These are phyloP conservation scores for Ustilago lituana DNA, from an alignment of 1,284 basidiomycete species.

Conservation along the genomic window DNA sequence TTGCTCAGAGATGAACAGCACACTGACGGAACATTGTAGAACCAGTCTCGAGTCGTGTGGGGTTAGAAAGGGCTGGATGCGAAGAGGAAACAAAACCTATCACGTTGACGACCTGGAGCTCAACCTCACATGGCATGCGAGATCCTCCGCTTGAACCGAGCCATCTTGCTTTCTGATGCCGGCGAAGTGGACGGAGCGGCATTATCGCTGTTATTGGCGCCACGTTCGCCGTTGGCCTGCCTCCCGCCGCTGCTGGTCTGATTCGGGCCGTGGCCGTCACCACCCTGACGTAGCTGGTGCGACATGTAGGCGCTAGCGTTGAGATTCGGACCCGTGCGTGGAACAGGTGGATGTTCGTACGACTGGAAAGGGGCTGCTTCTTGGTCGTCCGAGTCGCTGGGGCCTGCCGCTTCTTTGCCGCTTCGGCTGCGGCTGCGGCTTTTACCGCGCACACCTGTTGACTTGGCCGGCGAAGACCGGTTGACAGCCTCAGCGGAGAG, in stretches of 20 bases:
- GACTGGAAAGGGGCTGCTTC: conserved; percentile 30
- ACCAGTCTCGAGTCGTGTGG: no score
- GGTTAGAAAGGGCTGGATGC: no score
- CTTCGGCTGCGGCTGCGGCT: conserved; percentile 32
- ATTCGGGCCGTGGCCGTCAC: conserved; percentile 1
- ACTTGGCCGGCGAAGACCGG: conserved; percentile 8
- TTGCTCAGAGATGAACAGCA: no score
- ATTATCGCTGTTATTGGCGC: not conserved
- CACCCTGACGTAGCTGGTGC: conserved; percentile 22
- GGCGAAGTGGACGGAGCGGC: conserved; percentile 14
- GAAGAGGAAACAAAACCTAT: not conserved
- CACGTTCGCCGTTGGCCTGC: conserved; percentile 8
- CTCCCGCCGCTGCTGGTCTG: conserved; percentile 7
- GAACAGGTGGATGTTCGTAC: conserved; percentile 22
- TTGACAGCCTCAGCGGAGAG: not conserved
- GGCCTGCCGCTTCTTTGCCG: conserved; percentile 15
- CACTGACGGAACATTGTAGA: no score
- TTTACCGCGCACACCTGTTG: conserved; percentile 8
- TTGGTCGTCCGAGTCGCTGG: conserved; percentile 24
- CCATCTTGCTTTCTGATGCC: conserved; percentile 28
- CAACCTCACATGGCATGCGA: conserved; percentile 33
- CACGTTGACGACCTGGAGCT: not conserved
- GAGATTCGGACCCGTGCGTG: conserved; percentile 40
- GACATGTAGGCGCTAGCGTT: conserved; percentile 43
- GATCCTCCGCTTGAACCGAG: conserved; percentile 32